Evolutionary conservation across 2,329 filamentous ascomycete species (phyloP).

Genomic region (Plectosphaerella plurivora): DNA sequence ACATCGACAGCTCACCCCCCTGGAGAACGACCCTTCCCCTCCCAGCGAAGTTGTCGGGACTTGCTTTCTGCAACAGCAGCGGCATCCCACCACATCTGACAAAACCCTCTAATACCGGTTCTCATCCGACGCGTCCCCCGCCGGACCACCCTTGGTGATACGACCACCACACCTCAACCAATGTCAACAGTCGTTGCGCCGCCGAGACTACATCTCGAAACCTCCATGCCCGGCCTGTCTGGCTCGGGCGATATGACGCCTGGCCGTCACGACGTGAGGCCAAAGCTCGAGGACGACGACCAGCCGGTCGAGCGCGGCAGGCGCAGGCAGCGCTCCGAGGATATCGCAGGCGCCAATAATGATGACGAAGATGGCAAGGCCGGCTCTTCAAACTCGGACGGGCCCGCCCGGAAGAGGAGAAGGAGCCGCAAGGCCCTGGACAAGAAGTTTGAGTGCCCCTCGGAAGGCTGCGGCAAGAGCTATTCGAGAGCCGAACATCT

Average conservation of each 20-base stretch:
- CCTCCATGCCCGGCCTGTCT: slow-evolving; percentile 30
- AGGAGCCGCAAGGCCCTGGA: slow-evolving; percentile 74
- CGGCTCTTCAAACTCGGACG: slow-evolving; percentile 49
- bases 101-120: too few species aligned
- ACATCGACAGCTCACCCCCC: background rate
- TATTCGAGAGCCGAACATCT: slow-evolving; percentile 96
- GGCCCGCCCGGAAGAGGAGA: slow-evolving; percentile 55
- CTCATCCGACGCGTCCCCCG: too few species aligned
- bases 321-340: slow-evolving; percentile 35
- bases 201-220: slow-evolving; percentile 32
- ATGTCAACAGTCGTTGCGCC: slow-evolving; percentile 39
- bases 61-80: background rate
- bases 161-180: slow-evolving; percentile 6
- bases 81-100: background rate
- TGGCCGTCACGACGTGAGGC: slow-evolving; percentile 32
- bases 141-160: background rate
- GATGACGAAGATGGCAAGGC: slow-evolving; percentile 35
- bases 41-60: background rate
- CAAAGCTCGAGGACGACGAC: slow-evolving; percentile 29
- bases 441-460: slow-evolving; percentile 79
- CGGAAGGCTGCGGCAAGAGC: slow-evolving; percentile 87
- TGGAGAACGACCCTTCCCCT: too few species aligned
- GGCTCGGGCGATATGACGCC: slow-evolving; percentile 34
- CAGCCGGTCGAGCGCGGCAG: slow-evolving; percentile 33
- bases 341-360: slow-evolving; percentile 35